Percentiles rank a stretch among this genome's conserved stretches.
Evolutionary conservation across 1,139 yeast genomes (phyloP).

Genomic region (Hyphopichia buzzinii): DNA sequence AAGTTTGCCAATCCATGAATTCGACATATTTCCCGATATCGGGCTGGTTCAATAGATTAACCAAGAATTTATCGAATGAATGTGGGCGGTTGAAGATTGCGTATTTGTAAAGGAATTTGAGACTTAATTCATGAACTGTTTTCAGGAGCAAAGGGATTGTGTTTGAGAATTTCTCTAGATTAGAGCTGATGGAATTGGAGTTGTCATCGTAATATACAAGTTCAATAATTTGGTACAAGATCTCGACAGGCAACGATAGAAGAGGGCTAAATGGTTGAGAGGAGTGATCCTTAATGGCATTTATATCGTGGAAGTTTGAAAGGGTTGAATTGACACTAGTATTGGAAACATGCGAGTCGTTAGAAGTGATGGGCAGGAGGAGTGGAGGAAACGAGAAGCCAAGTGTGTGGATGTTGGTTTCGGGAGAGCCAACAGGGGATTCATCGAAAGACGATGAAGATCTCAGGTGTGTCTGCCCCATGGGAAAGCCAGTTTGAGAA

Average conservation of each 20-base stretch:
- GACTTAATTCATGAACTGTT: slow-evolving; percentile 31
- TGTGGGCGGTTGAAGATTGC: slow-evolving; percentile 79
- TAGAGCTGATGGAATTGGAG: slow-evolving; percentile 39
- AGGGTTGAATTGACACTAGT: slow-evolving; percentile 6
- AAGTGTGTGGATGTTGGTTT: not conserved
- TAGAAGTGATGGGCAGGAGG: slow-evolving; percentile 37
- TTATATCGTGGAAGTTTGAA: slow-evolving; percentile 10
- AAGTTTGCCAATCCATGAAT: slow-evolving; percentile 82
- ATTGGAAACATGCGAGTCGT: slow-evolving; percentile 20
- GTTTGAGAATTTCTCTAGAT: slow-evolving; percentile 41
- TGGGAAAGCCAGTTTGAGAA: not conserved
- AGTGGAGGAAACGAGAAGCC: slow-evolving; percentile 8
- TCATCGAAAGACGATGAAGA: not conserved
- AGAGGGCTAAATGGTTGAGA: slow-evolving; percentile 17
- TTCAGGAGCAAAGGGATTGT: slow-evolving; percentile 38
- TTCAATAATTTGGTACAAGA: slow-evolving; percentile 43
- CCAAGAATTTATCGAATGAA: slow-evolving; percentile 70
- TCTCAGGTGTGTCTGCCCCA: slow-evolving; percentile 10
- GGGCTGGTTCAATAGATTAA: slow-evolving; percentile 49
- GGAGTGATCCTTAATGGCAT: slow-evolving; percentile 1
- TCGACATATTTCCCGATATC: slow-evolving; percentile 66
- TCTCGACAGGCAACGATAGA: slow-evolving; percentile 41
- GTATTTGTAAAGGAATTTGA: slow-evolving; percentile 56
- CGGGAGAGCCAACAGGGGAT: not conserved
- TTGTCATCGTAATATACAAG: slow-evolving; percentile 43